Conservation (phyloP, 2,329 filamentous ascomycete genomes). For the Hysterium pulicare region DNA sequence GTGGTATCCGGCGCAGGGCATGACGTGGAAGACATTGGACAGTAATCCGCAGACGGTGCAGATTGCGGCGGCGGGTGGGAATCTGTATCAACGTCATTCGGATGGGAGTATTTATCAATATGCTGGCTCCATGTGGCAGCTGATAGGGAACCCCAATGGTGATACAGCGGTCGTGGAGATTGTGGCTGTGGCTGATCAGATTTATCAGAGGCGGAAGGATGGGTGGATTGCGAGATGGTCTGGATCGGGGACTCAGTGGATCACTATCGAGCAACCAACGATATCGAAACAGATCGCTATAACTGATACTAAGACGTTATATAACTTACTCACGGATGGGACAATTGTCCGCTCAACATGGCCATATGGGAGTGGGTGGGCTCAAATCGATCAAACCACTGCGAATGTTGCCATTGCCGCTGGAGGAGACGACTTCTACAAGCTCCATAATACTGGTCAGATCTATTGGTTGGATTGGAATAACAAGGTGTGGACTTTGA, state of each 20-base stretch:
- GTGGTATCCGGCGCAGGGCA: slow-evolving; percentile 13
- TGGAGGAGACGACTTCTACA: slow-evolving; percentile 28
- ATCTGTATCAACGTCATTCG: slow-evolving; percentile 24
- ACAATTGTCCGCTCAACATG: slow-evolving; percentile 22
- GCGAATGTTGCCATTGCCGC: slow-evolving; percentile 21
- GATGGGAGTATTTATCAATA: slow-evolving; percentile 25
- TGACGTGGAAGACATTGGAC: slow-evolving; percentile 20
- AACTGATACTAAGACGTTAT: slow-evolving; percentile 22
- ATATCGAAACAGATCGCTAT: slow-evolving; percentile 21
- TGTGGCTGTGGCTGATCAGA: slow-evolving; percentile 20
- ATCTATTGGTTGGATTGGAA: slow-evolving; percentile 25
- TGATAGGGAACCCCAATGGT: slow-evolving; percentile 17
- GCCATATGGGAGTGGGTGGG: slow-evolving; percentile 21
- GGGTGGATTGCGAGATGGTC: slow-evolving; percentile 25
- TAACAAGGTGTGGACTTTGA: slow-evolving; percentile 19
- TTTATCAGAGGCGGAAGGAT: slow-evolving; percentile 28
- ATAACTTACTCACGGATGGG: slow-evolving; percentile 23
- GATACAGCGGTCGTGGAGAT: slow-evolving; percentile 22
- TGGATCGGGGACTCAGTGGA: slow-evolving; percentile 19
- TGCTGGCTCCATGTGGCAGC: slow-evolving; percentile 19
- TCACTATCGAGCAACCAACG: slow-evolving; percentile 20
- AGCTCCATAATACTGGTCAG: slow-evolving; percentile 20
- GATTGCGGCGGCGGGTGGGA: slow-evolving; percentile 21
- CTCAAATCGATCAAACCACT: slow-evolving; percentile 21
- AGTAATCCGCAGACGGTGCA: slow-evolving; percentile 26